phyloP scores from a whole-genome alignment of 257 asterid species.

The Solanum neorickii region DNA sequence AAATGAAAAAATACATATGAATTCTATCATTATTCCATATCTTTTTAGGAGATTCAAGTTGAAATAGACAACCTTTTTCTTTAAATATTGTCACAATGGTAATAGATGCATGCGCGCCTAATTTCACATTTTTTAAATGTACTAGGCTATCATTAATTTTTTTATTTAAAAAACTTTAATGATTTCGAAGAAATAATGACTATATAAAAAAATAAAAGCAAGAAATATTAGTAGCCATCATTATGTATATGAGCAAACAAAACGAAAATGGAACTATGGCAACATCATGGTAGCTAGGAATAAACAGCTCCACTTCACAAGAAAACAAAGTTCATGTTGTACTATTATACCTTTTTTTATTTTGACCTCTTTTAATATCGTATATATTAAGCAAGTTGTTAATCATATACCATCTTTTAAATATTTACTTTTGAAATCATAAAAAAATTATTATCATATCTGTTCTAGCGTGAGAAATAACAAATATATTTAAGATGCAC shows the following conservation, averaged over 20 bases:
- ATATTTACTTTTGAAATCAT: background rate
- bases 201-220: background rate
- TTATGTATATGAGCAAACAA: background rate
- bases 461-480: background rate
- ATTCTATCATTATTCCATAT: background rate
- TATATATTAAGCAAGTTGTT: background rate
- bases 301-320: background rate
- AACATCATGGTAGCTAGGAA: background rate
- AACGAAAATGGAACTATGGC: background rate
- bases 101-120: background rate
- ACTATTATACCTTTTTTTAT: background rate
- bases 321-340: background rate
- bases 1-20: background rate
- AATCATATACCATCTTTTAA: background rate
- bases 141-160: background rate
- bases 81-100: background rate
- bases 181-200: background rate
- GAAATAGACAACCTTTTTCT: background rate
- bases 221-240: background rate
- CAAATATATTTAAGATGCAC: no score
- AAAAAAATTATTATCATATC: background rate
- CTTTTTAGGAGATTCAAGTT: background rate
- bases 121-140: background rate
- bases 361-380: background rate
- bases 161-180: background rate